Evolutionary conservation across 495 filamentous ascomycete genomes (phyloP).

Genomic region (Usnea hakonensis): DNA sequence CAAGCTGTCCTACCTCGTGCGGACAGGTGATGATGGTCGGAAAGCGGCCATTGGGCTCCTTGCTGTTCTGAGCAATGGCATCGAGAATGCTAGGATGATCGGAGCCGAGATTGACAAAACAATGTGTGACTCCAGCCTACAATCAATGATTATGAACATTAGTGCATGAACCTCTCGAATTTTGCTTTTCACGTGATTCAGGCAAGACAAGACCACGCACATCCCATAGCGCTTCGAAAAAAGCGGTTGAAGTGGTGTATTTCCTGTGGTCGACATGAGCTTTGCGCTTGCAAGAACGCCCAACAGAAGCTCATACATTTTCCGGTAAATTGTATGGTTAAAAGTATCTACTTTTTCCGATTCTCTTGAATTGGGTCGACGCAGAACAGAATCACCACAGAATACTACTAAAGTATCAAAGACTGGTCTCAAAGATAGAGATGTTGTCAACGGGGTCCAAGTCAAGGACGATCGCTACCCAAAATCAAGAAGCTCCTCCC

Average conservation of each 20-base stretch:
- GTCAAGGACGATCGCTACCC: too few species aligned
- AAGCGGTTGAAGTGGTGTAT: not conserved
- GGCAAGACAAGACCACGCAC: not conserved
- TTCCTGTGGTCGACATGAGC: not conserved
- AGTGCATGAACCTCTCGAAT: not conserved
- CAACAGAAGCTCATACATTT: too few species aligned
- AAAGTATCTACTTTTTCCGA: too few species aligned
- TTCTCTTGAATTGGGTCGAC: too few species aligned
- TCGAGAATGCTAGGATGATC: slow-evolving; percentile 71
- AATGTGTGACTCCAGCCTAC: slow-evolving; percentile 60
- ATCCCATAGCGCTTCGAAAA: not conserved
- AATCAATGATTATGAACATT: too few species aligned
- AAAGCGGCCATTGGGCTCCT: slow-evolving; percentile 50
- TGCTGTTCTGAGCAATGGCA: slow-evolving; percentile 66
- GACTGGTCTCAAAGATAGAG: too few species aligned
- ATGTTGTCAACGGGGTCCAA: too few species aligned
- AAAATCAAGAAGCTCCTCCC: too few species aligned
- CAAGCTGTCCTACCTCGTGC: slow-evolving; percentile 48
- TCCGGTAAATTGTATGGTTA: too few species aligned
- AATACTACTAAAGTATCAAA: too few species aligned
- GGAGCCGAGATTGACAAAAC: slow-evolving; percentile 69
- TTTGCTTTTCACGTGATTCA: not conserved
- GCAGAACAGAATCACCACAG: too few species aligned
- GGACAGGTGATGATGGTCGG: slow-evolving; percentile 68
- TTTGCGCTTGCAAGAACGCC: too few species aligned